Evolutionary conservation across 345 rosid genomes (phyloP), one percentile per base, ranked within the genome.

Genomic region (Physaria fendleri): DNA sequence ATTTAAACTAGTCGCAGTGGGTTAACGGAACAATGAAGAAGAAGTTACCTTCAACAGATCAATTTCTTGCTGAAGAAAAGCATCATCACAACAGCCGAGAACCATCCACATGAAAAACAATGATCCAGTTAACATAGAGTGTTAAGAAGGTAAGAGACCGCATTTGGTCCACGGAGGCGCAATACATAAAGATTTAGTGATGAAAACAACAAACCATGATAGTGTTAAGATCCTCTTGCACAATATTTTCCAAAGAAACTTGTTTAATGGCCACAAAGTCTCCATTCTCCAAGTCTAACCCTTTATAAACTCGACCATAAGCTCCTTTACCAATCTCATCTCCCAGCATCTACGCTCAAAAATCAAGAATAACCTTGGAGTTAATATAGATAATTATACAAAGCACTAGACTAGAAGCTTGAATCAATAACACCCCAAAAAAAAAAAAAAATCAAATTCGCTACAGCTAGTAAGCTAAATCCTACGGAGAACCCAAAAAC

Each of bases 321-420:
- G 99, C 99, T 66, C 99, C 99, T 85, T 90, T 93, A 15, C 99
- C 99, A 41, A 93, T 93, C 76, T 93, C 99, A 78, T 93, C 99
- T 38, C 99, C 99, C 59, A 93, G 90, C 92, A 93, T 87, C 99
- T 93, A 47, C 11, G 24, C 61, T 55, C 62, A n/a, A 44, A 68
- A 21, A 44, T 28, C 16, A 37, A 50, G 14, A 46, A 8, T 5
- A 48, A 41, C 28, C 33, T 41, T 12, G 6, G 3, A 66, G 35
- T 59, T 53, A 17, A 49, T 0, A 37, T 14, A 42, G 44, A 25
- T 11, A 22, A 27, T 1, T 9, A 10, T 15, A 3, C 2, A 28
- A 13, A 54, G 54, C n/a, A 37, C 13, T 34, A 48, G 34, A 40
- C 13, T 16, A 15, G 8, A 58, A 47, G 44, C 48, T 56, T 24